Evolutionary conservation across 192 early-diverging fungal species (phyloP), one percentile per base, ranked within the genome.

Genomic region (Coemansia sp.): DNA sequence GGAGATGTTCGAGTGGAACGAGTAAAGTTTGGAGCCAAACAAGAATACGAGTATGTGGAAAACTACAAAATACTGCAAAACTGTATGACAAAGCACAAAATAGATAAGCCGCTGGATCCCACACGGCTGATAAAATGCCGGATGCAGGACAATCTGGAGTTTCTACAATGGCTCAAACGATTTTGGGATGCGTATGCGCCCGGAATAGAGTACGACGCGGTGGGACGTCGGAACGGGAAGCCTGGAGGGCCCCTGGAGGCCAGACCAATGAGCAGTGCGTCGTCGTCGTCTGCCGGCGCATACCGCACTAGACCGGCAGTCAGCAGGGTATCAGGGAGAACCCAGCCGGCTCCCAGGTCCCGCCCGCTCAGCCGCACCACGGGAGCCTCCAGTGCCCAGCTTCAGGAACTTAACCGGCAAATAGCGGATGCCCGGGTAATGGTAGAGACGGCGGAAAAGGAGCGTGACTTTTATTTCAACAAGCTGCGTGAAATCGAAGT

Each of bases 71-170:
- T 99, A 31, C 84, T 99, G 20, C 96, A 97, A 61, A 76, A 78
- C 57, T 76, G 79, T 41, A 92, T 99, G 61, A 83, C 91, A 78
- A 89, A 84, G 69, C 88, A 95, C 79, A 91, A 92, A 63, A 79
- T 99, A 45, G 91, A 94, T 78, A 95, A 96, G 79, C 79, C 80
- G 21, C 88, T 99, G 44, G 92, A 93, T 35, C 92, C 94, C 10
- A 87, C 95, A 28, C 80, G 88, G 10, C 79, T 99, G 48, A 83
- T 91, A 68, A 99, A 96, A 72, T 93, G 93, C 80, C 92, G 90
- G 52, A 94, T 98, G 67, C 94, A 97, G 83, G 96, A 98, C 79
- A 98, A 98, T 70, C 83, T 98, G 51, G 94, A 97, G 83, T 95
- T 98, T 65, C 66, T 97, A 67, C 96, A 98, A 63, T 98, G 94